Base-by-base conservation (phyloP, 148 eudicot species). In the Tetragonia tetragonoides region DNA sequence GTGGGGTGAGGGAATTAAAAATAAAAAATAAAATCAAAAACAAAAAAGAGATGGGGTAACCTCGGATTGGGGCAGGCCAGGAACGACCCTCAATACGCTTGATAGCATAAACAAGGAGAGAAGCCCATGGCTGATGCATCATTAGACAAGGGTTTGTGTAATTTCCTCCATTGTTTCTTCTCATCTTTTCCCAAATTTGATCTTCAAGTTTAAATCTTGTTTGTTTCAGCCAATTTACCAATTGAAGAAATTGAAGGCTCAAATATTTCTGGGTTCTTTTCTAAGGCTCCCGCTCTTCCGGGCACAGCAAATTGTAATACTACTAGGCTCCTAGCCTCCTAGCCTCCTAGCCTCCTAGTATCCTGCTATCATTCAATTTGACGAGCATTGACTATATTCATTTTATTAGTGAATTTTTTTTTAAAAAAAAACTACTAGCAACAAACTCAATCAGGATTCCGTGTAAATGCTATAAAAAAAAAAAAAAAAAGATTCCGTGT, bases 81-180 rank as follows among this genome's bases (percentile, higher is more conserved):
- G 99, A 95, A 82, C 99, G 88, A 68, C 99, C 99, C 80, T 95
- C 99, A 85, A 95, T 80, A 47, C 97, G 96, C 77, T 95, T 95
- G 66, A 95, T 90, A 60, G 97, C 99, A 76, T 83, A 84, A 74
- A 95, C 91, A 11, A 95, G 90, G 24, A 95, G 86, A 80, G 99
- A 95, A 81, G 98, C 98, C 98, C 97, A 95, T 24, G 99, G 98
- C 77, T 95, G 99, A 77, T 95, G 99, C 97, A 95, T 92, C 37
- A 96, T 95, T 24, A 95, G 80, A 84, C 99, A 95, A 54, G 88
- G 90, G 80, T 92, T 90, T 78, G 81, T 88, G 81, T 84, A 86
- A 80, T 87, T 89, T 42, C 83, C 85, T 60, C 77, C 81, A 84
- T 80, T 82, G 5, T 79, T 85, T 74, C 79, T 83, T 46, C 82